phyloP scores from a whole-genome alignment of 2,329 filamentous ascomycete genomes.

The Colletotrichum sp. region DNA sequence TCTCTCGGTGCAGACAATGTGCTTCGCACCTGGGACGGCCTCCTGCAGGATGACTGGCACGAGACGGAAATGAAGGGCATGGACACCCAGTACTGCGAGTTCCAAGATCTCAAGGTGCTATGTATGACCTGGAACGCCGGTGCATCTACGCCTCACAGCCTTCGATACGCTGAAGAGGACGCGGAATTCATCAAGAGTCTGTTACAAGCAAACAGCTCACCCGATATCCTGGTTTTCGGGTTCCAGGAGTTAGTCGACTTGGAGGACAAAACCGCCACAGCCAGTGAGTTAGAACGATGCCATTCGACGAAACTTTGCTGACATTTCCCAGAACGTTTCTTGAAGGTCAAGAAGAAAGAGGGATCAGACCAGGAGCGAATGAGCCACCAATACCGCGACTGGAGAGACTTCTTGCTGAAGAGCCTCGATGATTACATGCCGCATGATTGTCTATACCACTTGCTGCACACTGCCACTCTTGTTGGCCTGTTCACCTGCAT shows the following conservation, averaged over 20 bases:
- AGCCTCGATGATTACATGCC: constrained; percentile 86
- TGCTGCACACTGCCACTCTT: constrained; percentile 87
- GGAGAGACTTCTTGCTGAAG: constrained; percentile 87
- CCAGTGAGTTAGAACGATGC: constrained; percentile 62
- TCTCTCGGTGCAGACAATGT: constrained; percentile 88
- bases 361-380: constrained; percentile 86
- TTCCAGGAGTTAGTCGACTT: constrained; percentile 99
- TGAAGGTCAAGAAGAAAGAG: constrained; percentile 89
- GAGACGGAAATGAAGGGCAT: constrained; percentile 85
- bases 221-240: constrained; percentile 92
- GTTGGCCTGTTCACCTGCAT: constrained; percentile 96
- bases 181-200: constrained; percentile 81
- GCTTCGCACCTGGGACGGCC: constrained; percentile 87
- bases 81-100: constrained; percentile 84
- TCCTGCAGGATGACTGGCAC: constrained; percentile 94
- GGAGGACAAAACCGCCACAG: constrained; percentile 95
- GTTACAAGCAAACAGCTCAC: constrained; percentile 75
- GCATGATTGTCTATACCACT: constrained; percentile 76
- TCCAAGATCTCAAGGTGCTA: constrained; percentile 79
- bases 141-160: constrained; percentile 86
- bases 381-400: constrained; percentile 96
- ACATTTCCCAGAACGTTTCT: constrained; percentile 70
- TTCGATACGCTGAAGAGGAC: constrained; percentile 74
- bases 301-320: background rate
- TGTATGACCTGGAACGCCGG: constrained; percentile 98